A percentile compares a stretch with the other conserved stretches of the same genome.
These are phyloP conservation scores for Scheffersomyces amazonensis DNA, from an alignment of 805 yeast species.

Conservation along the genomic window DNA sequence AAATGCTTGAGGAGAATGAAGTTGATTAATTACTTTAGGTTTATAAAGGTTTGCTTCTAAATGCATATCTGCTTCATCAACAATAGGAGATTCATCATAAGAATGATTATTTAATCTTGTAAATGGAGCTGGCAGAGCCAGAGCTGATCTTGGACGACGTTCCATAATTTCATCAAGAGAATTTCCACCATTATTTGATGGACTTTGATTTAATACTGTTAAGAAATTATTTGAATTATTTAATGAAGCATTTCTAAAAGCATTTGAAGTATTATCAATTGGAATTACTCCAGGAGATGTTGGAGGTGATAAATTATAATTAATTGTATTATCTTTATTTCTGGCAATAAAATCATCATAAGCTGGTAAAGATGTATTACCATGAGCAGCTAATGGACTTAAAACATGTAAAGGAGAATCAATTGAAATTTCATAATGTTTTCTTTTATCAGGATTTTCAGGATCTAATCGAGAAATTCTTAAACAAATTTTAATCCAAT, in stretches of 20 bases:
- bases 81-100: conserved; percentile 29
- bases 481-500: conserved; percentile 90
- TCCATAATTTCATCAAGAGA: conserved; percentile 1
- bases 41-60: conserved; percentile 48
- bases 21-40: conserved; percentile 44
- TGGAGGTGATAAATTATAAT: conserved; percentile 38
- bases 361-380: conserved; percentile 74
- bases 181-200: conserved; percentile 1
- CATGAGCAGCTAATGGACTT: conserved; percentile 75
- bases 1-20: conserved; percentile 63
- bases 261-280: conserved; percentile 23
- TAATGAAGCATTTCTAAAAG: not conserved
- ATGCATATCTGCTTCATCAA: conserved; percentile 38
- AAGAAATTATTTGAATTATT: not conserved
- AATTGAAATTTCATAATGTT: conserved; percentile 90
- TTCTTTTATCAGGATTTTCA: conserved; percentile 55
- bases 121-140: conserved; percentile 24
- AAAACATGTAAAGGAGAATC: conserved; percentile 91
- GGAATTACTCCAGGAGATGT: conserved; percentile 55
- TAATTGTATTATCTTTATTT: not conserved
- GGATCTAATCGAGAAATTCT: conserved; percentile 71
- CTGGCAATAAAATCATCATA: conserved; percentile 39
- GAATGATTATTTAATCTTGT: conserved; percentile 12
- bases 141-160: conserved; percentile 1
- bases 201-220: not conserved